These are phyloP conservation scores for Macrophomina tecta DNA, from an alignment of 2,329 filamentous ascomycete species.

Conservation along the genomic window DNA sequence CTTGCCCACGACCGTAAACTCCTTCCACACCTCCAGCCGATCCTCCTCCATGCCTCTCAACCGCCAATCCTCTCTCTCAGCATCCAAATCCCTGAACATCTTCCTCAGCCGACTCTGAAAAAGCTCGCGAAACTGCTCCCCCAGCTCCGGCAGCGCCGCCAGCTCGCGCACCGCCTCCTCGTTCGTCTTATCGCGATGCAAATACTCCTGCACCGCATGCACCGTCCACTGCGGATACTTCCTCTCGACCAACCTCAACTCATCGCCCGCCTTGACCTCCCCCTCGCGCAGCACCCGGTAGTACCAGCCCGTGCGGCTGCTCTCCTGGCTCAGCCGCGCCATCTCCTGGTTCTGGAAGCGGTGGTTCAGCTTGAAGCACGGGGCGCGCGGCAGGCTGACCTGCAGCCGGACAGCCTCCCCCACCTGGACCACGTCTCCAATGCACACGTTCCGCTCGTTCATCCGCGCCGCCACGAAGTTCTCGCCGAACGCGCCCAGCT, in stretches of 20 bases:
- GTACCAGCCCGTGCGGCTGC: conserved; percentile 69
- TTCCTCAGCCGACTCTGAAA: conserved; percentile 60
- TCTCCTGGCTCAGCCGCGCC: conserved; percentile 62
- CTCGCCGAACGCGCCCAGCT: conserved; percentile 67
- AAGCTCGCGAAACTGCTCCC: conserved; percentile 56
- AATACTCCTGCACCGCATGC: conserved; percentile 66
- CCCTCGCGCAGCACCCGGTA: conserved; percentile 67
- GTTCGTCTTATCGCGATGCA: conserved; percentile 62
- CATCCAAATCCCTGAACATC: conserved; percentile 1
- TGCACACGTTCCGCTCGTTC: conserved; percentile 70
- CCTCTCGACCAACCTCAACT: conserved; percentile 62
- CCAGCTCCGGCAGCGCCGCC: conserved; percentile 53
- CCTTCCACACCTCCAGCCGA: conserved; percentile 42
- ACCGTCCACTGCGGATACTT: conserved; percentile 67
- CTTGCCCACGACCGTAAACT: conserved; percentile 57
- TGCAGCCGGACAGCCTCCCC: conserved; percentile 58
- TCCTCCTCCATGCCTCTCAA: conserved; percentile 38
- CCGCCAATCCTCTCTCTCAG: conserved; percentile 39
- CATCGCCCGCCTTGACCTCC: conserved; percentile 61
- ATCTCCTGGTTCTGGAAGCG: conserved; percentile 68
- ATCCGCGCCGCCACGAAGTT: conserved; percentile 65
- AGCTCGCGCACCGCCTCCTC: conserved; percentile 52
- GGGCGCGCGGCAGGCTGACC: conserved; percentile 66
- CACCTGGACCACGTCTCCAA: conserved; percentile 66
- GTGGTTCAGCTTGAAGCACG: conserved; percentile 73